Percentiles rank a stretch among this genome's conserved stretches.
Evolutionary conservation across 2,329 filamentous ascomycete species (phyloP).

Genomic region (Lizonia empirigonia): DNA sequence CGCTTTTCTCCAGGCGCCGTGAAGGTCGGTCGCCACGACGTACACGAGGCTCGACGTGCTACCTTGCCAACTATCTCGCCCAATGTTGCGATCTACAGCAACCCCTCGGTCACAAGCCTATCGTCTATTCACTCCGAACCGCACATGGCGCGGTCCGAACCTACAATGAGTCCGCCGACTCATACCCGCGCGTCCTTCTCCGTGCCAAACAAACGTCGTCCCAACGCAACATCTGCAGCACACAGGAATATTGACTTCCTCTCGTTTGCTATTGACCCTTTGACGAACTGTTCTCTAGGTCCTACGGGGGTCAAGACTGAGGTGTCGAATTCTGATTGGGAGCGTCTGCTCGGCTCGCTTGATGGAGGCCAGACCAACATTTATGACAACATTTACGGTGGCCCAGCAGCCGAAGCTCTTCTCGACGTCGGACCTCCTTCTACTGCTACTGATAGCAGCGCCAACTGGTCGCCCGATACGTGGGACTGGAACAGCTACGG

Average conservation of each 20-base stretch:
- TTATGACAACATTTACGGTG: conserved; percentile 82
- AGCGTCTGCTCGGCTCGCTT: conserved; percentile 77
- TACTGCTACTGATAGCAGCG: conserved; percentile 36
- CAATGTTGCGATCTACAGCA: conserved; percentile 50
- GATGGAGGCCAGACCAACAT: conserved; percentile 81
- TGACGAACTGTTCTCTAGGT: conserved; percentile 36
- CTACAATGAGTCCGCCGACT: conserved; percentile 52
- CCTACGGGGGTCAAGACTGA: conserved; percentile 50
- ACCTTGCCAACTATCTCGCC: conserved; percentile 52
- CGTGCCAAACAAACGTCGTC: conserved; percentile 43
- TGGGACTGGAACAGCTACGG: conserved; percentile 42
- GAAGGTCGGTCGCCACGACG: conserved; percentile 33
- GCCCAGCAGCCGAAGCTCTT: conserved; percentile 55
- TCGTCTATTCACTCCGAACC: conserved; percentile 54
- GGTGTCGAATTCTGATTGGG: conserved; percentile 76
- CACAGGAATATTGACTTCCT: conserved; percentile 56
- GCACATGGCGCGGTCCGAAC: conserved; percentile 53
- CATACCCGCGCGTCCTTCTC: conserved; percentile 42
- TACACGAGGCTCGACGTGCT: conserved; percentile 48
- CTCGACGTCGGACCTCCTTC: conserved; percentile 41
- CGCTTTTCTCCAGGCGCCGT: conserved; percentile 48
- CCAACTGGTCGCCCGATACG: conserved; percentile 43
- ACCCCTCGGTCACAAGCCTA: conserved; percentile 59
- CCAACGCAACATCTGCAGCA: conserved; percentile 32
- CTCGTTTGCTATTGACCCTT: conserved; percentile 51